Conservation (phyloP, 2,329 filamentous ascomycete species). For the Spiromastix sp. region DNA sequence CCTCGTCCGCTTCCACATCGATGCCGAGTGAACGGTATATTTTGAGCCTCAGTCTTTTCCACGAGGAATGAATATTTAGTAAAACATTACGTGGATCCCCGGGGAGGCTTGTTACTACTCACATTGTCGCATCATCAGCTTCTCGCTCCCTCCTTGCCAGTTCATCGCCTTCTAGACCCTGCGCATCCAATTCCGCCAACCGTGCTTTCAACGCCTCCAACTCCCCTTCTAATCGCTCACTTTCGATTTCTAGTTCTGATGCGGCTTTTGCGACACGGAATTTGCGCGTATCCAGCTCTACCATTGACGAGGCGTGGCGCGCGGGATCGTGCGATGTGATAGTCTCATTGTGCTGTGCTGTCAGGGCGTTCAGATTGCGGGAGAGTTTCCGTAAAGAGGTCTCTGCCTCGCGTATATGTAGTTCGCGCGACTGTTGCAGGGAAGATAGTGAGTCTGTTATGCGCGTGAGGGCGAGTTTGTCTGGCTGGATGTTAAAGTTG, state of each 20-base stretch:
- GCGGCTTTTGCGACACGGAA: constrained; percentile 91
- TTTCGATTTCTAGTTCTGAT: constrained; percentile 82
- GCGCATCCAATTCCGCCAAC: constrained; percentile 72
- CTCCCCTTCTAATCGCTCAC: constrained; percentile 77
- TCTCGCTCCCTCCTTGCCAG: constrained; percentile 40
- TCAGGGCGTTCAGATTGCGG: constrained; percentile 64
- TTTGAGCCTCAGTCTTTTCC: constrained; percentile 61
- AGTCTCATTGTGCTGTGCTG: constrained; percentile 67
- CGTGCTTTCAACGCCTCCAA: constrained; percentile 63
- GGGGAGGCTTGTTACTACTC: no score
- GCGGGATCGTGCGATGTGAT: constrained; percentile 63
- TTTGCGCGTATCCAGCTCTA: constrained; percentile 82
- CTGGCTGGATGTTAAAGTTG: constrained; percentile 90
- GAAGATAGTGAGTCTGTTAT: constrained; percentile 74
- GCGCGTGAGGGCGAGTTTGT: constrained; percentile 73
- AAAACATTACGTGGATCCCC: no score
- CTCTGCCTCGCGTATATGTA: constrained; percentile 63
- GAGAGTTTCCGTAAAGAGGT: constrained; percentile 59
- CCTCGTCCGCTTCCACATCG: constrained; percentile 72
- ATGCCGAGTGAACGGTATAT: constrained; percentile 88
- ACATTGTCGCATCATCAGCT: constrained; percentile 40
- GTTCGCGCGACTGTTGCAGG: constrained; percentile 72
- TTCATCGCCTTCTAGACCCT: constrained; percentile 68
- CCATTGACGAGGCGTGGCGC: constrained; percentile 72
- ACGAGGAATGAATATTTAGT: background rate